These are phyloP conservation scores for Botrytis pseudocinerea DNA, from an alignment of 2,329 filamentous ascomycete genomes.

Conservation along the genomic window DNA sequence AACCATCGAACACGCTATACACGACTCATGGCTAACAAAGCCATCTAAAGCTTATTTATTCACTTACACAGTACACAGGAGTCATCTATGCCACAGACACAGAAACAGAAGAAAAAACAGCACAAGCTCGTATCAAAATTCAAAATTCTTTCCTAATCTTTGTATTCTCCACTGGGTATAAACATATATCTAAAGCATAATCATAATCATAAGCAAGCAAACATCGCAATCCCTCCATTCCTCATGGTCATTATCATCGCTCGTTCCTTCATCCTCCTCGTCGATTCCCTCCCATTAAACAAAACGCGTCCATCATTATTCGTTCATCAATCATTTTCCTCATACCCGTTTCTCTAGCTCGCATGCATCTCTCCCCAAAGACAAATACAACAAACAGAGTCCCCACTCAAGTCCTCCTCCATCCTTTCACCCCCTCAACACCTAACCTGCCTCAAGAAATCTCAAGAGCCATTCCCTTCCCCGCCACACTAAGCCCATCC, in stretches of 20 bases:
- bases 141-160: constrained; percentile 3
- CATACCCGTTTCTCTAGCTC: too few relatives aligned
- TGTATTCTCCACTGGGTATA: constrained; percentile 18
- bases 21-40: not conserved
- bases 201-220: not conserved
- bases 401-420: not conserved
- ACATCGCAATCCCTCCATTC: not conserved
- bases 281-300: too few relatives aligned
- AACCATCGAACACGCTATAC: not conserved
- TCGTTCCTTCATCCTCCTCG: not conserved
- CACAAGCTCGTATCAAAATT: not conserved
- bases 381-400: not conserved
- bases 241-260: not conserved
- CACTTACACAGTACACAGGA: fast-evolving
- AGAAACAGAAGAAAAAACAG: fast-evolving
- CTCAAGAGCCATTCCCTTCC: constrained; percentile 9
- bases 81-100: too few relatives aligned
- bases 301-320: not conserved
- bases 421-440: not conserved
- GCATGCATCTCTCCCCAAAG: not conserved
- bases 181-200: constrained; percentile 14
- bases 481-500: not conserved
- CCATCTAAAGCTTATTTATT: not conserved
- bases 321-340: not conserved
- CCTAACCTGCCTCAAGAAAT: not conserved